Percentiles rank a stretch among this genome's conserved stretches.
These are phyloP conservation scores for Sarocladium brachiariae DNA, from an alignment of 2,329 filamentous ascomycete species.

Conservation along the genomic window DNA sequence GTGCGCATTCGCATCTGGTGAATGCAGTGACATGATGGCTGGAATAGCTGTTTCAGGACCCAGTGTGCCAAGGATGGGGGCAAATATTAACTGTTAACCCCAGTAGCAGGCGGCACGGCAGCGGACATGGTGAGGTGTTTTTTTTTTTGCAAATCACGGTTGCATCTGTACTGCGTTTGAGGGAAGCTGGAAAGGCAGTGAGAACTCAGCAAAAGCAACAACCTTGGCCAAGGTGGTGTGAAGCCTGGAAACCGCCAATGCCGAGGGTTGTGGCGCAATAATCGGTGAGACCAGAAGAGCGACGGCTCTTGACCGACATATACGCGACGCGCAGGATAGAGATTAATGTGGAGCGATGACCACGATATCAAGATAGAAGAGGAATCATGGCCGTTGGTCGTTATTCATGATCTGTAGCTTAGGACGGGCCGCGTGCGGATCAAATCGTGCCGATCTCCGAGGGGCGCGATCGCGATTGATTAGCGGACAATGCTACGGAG, in stretches of 20 bases:
- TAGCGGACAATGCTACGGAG: too few species aligned
- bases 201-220: not conserved
- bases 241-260: not conserved
- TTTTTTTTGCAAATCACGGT: not conserved
- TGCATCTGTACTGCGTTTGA: not conserved
- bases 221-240: not conserved
- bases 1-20: not conserved
- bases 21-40: conserved; percentile 1
- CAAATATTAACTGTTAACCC: not conserved
- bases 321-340: not conserved
- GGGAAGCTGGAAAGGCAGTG: not conserved
- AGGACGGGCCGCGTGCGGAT: not conserved
- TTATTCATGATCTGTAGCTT: not conserved
- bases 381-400: not conserved
- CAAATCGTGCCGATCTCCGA: not conserved
- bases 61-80: not conserved
- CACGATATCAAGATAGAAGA: not conserved
- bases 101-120: too few species aligned
- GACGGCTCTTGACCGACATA: too few species aligned
- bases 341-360: not conserved
- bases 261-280: not conserved
- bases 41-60: not conserved
- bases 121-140: not conserved
- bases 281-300: not conserved
- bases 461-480: not conserved